A percentile compares a stretch with the other conserved stretches of the same genome.
Conservation (phyloP, 2,329 filamentous ascomycete species). For the Calonectria fujianensis region DNA sequence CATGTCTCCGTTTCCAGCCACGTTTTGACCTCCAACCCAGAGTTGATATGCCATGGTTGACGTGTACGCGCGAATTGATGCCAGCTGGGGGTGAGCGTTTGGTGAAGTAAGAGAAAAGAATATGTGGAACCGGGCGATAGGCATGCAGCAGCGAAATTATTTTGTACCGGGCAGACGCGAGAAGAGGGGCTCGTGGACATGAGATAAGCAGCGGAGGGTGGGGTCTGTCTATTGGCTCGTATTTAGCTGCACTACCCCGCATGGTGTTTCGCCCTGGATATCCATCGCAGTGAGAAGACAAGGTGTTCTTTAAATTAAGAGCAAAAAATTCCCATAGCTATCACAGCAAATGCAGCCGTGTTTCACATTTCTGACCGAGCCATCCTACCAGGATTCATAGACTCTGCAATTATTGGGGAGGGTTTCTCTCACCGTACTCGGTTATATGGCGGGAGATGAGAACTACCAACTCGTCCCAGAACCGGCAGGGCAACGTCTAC, state of each 20-base stretch:
- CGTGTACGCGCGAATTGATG: background rate
- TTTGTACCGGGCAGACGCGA: background rate
- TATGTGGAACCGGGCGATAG: background rate
- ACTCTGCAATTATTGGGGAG: no score
- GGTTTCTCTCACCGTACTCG: no score
- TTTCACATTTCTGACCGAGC: no score
- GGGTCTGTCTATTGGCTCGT: background rate
- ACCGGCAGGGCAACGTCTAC: constrained; percentile 2
- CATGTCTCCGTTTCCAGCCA: constrained; percentile 65
- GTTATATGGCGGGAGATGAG: background rate
- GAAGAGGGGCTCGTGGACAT: constrained; percentile 7
- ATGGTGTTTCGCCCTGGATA: background rate
- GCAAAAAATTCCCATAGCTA: background rate
- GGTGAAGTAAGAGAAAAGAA: background rate
- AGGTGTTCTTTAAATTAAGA: background rate
- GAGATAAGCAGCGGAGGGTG: constrained; percentile 15
- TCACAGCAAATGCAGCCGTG: no score
- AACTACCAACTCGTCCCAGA: constrained; percentile 7
- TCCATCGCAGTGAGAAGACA: background rate
- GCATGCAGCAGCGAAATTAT: background rate
- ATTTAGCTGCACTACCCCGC: constrained; percentile 3
- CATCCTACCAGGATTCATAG: no score
- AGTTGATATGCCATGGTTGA: constrained; percentile 40
- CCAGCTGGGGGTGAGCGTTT: background rate
- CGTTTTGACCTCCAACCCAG: constrained; percentile 53